These are phyloP conservation scores for Rhytidhysteron rufulum DNA, from an alignment of 2,329 filamentous ascomycete species.

Conservation along the genomic window DNA sequence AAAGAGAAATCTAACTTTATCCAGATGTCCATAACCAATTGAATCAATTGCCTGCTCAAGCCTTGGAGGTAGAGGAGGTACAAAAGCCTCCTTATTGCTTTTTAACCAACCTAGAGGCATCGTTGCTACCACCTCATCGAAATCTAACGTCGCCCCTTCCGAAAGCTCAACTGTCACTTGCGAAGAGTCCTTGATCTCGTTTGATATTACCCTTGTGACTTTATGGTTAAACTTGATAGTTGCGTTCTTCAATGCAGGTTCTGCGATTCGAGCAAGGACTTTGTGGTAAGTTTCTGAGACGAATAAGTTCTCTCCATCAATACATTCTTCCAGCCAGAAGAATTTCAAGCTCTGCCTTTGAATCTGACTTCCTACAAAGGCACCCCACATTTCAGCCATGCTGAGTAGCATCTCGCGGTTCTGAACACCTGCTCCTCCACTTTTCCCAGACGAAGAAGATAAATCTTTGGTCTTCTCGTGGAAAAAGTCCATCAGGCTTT, in stretches of 20 bases:
- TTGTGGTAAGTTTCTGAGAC: constrained; percentile 58
- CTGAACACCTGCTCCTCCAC: constrained; percentile 36
- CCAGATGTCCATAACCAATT: constrained; percentile 67
- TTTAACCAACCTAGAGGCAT: constrained; percentile 54
- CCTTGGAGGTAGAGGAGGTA: constrained; percentile 55
- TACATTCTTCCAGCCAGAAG: constrained; percentile 75
- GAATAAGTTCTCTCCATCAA: constrained; percentile 66
- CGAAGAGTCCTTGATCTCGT: constrained; percentile 12
- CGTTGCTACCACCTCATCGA: constrained; percentile 66
- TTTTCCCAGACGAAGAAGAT: constrained; percentile 31
- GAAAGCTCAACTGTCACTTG: constrained; percentile 42
- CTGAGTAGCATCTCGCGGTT: constrained; percentile 50
- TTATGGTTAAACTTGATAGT: constrained; percentile 49
- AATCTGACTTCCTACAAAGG: constrained; percentile 65
- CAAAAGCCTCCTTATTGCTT: constrained; percentile 46
- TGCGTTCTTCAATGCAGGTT: constrained; percentile 54
- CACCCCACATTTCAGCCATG: constrained; percentile 64
- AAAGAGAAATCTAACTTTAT: constrained; percentile 52
- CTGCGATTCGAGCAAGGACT: constrained; percentile 58
- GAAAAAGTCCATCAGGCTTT: constrained; percentile 58
- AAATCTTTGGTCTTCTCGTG: constrained; percentile 44
- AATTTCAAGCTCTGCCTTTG: constrained; percentile 66
- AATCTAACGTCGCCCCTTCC: constrained; percentile 46
- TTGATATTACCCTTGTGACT: constrained; percentile 42
- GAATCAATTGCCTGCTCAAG: constrained; percentile 59